Conservation (phyloP, 768 basidiomycete genomes). For the Boletus rex-veris region DNA sequence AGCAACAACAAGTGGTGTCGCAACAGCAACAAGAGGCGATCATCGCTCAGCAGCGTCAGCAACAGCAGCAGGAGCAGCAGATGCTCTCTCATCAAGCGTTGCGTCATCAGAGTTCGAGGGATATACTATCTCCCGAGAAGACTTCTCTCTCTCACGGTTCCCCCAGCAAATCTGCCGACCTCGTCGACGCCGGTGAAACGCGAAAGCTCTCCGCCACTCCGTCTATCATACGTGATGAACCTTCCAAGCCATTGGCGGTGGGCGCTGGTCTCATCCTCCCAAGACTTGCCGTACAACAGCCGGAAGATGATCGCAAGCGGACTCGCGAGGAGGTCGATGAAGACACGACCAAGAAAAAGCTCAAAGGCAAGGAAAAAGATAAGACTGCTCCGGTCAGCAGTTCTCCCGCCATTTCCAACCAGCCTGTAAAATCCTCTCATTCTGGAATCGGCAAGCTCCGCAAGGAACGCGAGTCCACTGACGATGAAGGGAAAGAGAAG, state of each 20-base stretch:
- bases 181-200: slow-evolving; percentile 68
- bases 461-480: slow-evolving; percentile 43
- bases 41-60: slow-evolving; percentile 34
- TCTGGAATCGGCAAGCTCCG: slow-evolving; percentile 36
- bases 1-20: slow-evolving; percentile 1
- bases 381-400: slow-evolving; percentile 34
- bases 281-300: slow-evolving; percentile 41
- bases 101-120: slow-evolving; percentile 46
- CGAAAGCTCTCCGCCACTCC: slow-evolving; percentile 78
- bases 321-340: slow-evolving; percentile 50
- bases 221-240: slow-evolving; percentile 61
- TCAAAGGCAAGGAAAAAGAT: slow-evolving; percentile 48
- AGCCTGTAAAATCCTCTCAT: slow-evolving; percentile 11
- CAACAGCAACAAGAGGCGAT: slow-evolving; percentile 28
- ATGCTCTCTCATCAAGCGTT: slow-evolving; percentile 30
- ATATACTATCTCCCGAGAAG: slow-evolving; percentile 38
- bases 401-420: slow-evolving; percentile 28
- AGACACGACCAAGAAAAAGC: slow-evolving; percentile 47
- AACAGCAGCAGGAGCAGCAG: slow-evolving; percentile 35
- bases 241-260: slow-evolving; percentile 17
- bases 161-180: slow-evolving; percentile 48
- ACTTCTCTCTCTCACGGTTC: slow-evolving; percentile 30
- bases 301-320: slow-evolving; percentile 54
- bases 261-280: slow-evolving; percentile 32
- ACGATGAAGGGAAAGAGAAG: slow-evolving; percentile 51